Evolutionary conservation across 805 yeast species (phyloP), one percentile per base, ranked within the genome.

Genomic region (Pichia eremophila): DNA sequence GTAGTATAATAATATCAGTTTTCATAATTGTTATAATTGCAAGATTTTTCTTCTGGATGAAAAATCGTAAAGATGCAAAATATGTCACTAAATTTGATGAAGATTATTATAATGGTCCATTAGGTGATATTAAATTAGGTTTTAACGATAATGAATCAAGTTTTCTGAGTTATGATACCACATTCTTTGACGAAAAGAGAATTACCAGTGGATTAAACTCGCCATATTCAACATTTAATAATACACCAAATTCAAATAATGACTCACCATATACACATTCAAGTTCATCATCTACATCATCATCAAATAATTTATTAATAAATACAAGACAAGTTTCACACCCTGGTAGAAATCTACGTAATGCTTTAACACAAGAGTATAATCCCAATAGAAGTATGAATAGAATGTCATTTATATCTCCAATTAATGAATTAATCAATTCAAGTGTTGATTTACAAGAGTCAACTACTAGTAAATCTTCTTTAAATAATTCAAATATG

Each of bases 1-100:
- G 75, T 6, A 61, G 65, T 0, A 54, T 70, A 8, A 43, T 72
- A 51, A 17, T 54, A 17, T 44, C 55, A 3, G 28, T 53, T n/a
- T 39, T 60, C 4, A 49, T 63, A 2, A 22, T 65, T 9, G 47
- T 57, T 2, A 43, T 60, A 8, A 31, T 60, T 12, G 38, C 53
- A 5, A 53, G 65, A 39, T 42, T 65, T 27, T 54, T 58, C 29
- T 42, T 55, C 8, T 62, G 56, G 52, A 18, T 63, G 11, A 55
- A 55, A 9, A 61, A 66, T 12, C 59, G 61, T 42, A 55, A 48
- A 35, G 56, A 49, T 6, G 57, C 59, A 3, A 49, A 47, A 14
- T 45, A 44, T 31, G 47, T 40, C 14, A 39, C 50, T 2, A 15
- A 41, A 12, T 46, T 46, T 15, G 56, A 56, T 22, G 51, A 50